Percentiles rank a stretch among this genome's conserved stretches.
Evolutionary conservation across 352 stramenopile genomes (phyloP).

Genomic region (Pythium coloratum): DNA sequence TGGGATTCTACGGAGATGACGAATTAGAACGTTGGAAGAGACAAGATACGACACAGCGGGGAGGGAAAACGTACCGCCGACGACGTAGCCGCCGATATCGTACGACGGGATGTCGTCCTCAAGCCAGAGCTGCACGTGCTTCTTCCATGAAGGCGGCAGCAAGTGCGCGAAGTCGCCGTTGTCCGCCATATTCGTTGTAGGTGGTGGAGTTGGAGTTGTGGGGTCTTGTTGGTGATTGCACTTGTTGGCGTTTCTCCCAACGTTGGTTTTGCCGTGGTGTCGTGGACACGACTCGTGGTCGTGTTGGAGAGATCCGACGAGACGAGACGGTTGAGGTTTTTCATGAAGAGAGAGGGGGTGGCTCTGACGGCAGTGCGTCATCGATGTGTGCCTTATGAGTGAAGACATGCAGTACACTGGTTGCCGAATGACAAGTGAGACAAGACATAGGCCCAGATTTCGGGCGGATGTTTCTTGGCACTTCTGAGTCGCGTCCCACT

Average conservation of each 20-base stretch:
- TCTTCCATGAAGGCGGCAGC: constrained; percentile 80
- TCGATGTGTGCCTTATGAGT: neutral
- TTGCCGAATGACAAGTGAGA: neutral
- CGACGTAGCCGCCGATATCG: constrained; percentile 98
- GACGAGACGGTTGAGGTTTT: neutral
- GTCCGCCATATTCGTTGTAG: constrained; percentile 8
- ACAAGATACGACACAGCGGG: neutral
- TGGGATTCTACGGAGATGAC: constrained; percentile 42
- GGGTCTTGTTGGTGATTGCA: neutral
- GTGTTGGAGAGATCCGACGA: neutral
- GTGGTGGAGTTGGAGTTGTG: neutral
- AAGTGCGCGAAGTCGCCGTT: constrained; percentile 61
- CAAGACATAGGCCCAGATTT: neutral
- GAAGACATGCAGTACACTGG: neutral
- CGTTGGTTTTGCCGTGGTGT: constrained; percentile 5
- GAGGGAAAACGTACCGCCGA: constrained; percentile 67
- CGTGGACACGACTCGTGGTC: neutral
- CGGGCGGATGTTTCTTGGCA: neutral
- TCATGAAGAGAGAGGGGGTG: neutral
- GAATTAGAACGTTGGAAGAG: neutral
- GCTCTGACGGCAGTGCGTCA: neutral
- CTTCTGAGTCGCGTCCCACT: neutral
- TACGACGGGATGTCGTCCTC: constrained; percentile 96
- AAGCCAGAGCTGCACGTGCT: constrained; percentile 92
- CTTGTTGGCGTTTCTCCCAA: constrained; percentile 3